phyloP scores from a whole-genome alignment of 768 basidiomycete species.

The Lactarius hengduanensis region DNA sequence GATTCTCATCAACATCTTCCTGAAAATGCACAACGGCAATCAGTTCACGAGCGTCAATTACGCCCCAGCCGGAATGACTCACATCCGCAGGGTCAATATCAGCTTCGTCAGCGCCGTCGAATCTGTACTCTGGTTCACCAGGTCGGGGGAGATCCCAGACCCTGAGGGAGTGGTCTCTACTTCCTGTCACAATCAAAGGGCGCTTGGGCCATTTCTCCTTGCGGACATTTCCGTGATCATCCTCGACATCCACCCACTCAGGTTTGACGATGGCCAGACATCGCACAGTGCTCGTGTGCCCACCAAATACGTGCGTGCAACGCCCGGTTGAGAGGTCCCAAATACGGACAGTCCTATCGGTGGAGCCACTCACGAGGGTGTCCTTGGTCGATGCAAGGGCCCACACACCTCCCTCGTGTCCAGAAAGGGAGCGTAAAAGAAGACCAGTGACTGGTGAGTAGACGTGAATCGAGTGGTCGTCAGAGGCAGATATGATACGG shows the following conservation, averaged over 20 bases:
- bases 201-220: conserved; percentile 75
- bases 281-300: conserved; percentile 94
- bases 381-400: conserved; percentile 89
- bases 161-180: conserved; percentile 62
- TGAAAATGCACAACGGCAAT: conserved; percentile 30
- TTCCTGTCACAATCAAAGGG: conserved; percentile 71
- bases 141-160: conserved; percentile 68
- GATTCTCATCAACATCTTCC: conserved; percentile 77
- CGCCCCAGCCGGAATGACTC: conserved; percentile 21
- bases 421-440: conserved; percentile 70
- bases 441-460: conserved; percentile 86
- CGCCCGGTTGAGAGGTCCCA: conserved; percentile 81
- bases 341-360: conserved; percentile 89
- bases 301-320: conserved; percentile 92
- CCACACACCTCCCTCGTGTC: conserved; percentile 97
- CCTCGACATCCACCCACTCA: conserved; percentile 74
- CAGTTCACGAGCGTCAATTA: conserved; percentile 1
- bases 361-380: conserved; percentile 87
- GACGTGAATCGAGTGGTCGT: conserved; percentile 95
- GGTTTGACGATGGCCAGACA: conserved; percentile 96
- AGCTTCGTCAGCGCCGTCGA: conserved; percentile 57
- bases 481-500: conserved; percentile 94
- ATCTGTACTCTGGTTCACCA: conserved; percentile 73
- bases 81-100: conserved; percentile 59
- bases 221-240: conserved; percentile 55